Percentiles rank a stretch among this genome's conserved stretches.
Evolutionary conservation across 768 basidiomycete species (phyloP).

Genomic region (Suillus ampliporus): DNA sequence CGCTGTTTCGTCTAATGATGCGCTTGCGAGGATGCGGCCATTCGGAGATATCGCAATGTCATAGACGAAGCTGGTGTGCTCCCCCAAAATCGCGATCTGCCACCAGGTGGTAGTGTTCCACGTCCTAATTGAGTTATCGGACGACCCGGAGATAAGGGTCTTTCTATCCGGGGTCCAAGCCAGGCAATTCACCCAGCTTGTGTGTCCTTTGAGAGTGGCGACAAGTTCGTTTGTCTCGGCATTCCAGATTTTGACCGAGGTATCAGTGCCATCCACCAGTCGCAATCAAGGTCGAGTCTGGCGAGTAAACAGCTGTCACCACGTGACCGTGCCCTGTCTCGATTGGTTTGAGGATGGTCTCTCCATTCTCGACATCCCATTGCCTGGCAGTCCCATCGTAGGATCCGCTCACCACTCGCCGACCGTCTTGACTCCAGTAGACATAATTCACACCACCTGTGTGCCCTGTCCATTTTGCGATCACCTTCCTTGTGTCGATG

Average conservation of each 20-base stretch:
- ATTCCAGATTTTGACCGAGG: slow-evolving; percentile 1
- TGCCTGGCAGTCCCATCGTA: not conserved
- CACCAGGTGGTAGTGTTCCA: too few relatives aligned
- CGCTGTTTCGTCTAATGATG: slow-evolving; percentile 14
- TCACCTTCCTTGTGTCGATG: not conserved
- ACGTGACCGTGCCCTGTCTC: not conserved
- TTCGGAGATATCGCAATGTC: slow-evolving; percentile 26
- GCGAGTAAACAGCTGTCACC: slow-evolving; percentile 9
- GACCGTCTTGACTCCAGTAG: not conserved
- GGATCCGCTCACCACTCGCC: not conserved
- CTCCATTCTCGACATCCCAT: not conserved
- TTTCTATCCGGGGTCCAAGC: not conserved
- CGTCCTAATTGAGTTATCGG: not conserved
- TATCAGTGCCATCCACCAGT: not conserved
- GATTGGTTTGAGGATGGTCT: not conserved
- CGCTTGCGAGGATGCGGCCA: slow-evolving; percentile 20
- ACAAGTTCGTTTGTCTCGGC: slow-evolving; percentile 2
- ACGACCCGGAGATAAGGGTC: not conserved
- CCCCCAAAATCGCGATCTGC: too few relatives aligned
- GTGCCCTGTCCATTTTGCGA: not conserved
- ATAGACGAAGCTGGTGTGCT: slow-evolving; percentile 10
- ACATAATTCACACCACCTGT: accelerated
- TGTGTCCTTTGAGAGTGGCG: slow-evolving; percentile 6
- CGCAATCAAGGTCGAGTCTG: slow-evolving; percentile 5
- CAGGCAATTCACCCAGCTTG: not conserved